Evolutionary conservation across 2,329 filamentous ascomycete genomes (phyloP).

Genomic region (Capronia epimyces): DNA sequence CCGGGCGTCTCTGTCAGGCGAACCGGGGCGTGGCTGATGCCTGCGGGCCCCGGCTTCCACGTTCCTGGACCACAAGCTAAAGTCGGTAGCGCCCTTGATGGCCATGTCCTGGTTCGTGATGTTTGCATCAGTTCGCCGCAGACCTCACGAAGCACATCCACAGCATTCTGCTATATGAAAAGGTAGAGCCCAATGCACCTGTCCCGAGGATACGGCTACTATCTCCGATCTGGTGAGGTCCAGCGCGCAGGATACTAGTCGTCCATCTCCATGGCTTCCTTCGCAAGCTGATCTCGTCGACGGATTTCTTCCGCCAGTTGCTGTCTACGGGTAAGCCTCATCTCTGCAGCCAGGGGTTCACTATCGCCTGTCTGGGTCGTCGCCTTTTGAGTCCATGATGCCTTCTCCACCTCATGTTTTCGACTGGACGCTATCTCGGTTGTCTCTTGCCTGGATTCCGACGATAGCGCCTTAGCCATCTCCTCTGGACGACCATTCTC

Average conservation of each 20-base stretch:
- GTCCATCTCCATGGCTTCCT: constrained; percentile 20
- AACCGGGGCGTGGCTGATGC: not conserved
- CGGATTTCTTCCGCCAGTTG: constrained; percentile 18
- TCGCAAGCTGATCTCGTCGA: constrained; percentile 17
- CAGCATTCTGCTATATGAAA: too few species aligned
- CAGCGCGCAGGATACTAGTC: not conserved
- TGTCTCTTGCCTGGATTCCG: not conserved
- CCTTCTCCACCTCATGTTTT: too few species aligned
- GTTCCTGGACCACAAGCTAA: not conserved
- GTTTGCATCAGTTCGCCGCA: too few species aligned
- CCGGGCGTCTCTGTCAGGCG: not conserved
- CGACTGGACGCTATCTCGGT: not conserved
- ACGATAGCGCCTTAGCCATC: not conserved
- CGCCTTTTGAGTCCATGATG: too few species aligned
- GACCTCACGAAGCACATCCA: too few species aligned
- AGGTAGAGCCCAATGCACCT: too few species aligned
- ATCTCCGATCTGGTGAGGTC: not conserved
- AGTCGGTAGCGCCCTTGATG: not conserved
- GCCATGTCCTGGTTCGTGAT: constrained; percentile 1
- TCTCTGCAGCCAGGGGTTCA: not conserved
- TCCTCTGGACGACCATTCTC: not conserved
- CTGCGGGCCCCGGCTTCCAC: not conserved
- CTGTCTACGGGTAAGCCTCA: not conserved
- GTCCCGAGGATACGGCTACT: too few species aligned
- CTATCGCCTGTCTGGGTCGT: not conserved